A percentile compares a stretch with the other conserved stretches of the same genome.
These are phyloP conservation scores for Penicillium psychrosexuale DNA, from an alignment of 2,329 filamentous ascomycete genomes.

Conservation along the genomic window DNA sequence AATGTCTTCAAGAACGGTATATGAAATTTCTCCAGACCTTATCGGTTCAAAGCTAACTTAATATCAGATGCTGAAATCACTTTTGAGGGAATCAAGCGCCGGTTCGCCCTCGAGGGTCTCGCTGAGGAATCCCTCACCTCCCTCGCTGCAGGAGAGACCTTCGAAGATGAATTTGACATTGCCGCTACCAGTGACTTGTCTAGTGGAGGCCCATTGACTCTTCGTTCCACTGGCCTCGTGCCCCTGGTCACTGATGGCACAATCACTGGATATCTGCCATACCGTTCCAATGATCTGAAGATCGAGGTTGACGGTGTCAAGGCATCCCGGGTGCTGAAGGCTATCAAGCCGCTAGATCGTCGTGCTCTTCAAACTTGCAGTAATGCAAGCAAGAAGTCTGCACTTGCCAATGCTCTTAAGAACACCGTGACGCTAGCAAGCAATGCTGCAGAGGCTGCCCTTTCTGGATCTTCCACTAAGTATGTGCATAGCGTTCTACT, in stretches of 20 bases:
- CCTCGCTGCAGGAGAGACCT: constrained; percentile 27
- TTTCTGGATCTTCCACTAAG: constrained; percentile 40
- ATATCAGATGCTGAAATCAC: constrained; percentile 26
- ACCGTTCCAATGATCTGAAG: constrained; percentile 58
- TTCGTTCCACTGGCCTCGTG: constrained; percentile 57
- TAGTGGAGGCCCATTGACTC: constrained; percentile 53
- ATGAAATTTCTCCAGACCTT: neutral
- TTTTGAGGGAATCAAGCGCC: constrained; percentile 34
- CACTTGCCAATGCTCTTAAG: constrained; percentile 51
- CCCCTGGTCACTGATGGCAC: constrained; percentile 53
- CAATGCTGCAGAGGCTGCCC: constrained; percentile 54
- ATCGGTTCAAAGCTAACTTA: constrained; percentile 4
- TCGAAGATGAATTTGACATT: constrained; percentile 36
- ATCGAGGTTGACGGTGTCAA: constrained; percentile 56
- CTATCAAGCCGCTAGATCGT: constrained; percentile 42
- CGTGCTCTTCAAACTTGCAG: constrained; percentile 56
- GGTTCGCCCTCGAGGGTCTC: constrained; percentile 28
- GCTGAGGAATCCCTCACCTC: constrained; percentile 29
- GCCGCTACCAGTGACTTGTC: constrained; percentile 42
- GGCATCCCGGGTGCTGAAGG: constrained; percentile 51
- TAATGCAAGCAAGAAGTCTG: constrained; percentile 46
- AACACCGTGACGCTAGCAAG: constrained; percentile 48
- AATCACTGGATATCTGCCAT: constrained; percentile 56
- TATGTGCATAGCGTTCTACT: neutral
- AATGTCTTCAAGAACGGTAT: constrained; percentile 33